Percentiles rank a stretch among this genome's conserved stretches.
Evolutionary conservation across 2,329 filamentous ascomycete species (phyloP).

Genomic region (Nothophoma quercina): DNA sequence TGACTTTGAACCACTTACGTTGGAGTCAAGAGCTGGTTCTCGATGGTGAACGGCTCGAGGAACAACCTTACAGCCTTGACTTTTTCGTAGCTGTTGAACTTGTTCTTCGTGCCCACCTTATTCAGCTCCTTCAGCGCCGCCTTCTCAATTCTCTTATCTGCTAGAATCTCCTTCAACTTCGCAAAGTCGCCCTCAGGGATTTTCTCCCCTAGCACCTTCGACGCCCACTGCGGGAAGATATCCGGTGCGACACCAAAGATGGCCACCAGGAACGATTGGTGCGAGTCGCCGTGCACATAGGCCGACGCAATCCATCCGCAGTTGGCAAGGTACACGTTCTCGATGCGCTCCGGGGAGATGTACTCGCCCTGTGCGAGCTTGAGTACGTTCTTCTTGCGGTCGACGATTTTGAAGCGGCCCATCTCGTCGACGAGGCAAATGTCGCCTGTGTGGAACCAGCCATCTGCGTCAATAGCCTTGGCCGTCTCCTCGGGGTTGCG

Average conservation of each 20-base stretch:
- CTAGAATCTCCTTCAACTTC: conserved; percentile 71
- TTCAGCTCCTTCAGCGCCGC: conserved; percentile 82
- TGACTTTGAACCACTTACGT: conserved; percentile 68
- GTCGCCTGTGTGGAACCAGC: conserved; percentile 97
- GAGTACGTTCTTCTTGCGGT: conserved; percentile 98
- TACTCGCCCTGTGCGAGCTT: conserved; percentile 98
- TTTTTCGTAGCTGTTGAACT: conserved; percentile 91
- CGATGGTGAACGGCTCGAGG: conserved; percentile 89
- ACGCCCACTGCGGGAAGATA: conserved; percentile 80
- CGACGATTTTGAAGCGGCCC: conserved; percentile 91
- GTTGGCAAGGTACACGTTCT: conserved; percentile 90
- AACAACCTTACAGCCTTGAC: conserved; percentile 77
- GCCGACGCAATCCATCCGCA: conserved; percentile 78
- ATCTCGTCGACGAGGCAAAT: conserved; percentile 84
- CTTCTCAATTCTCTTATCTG: conserved; percentile 73
- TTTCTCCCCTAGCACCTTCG: conserved; percentile 74
- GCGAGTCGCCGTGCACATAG: conserved; percentile 89
- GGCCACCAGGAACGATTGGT: conserved; percentile 81
- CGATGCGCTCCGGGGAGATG: conserved; percentile 94
- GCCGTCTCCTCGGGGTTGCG: conserved; percentile 87
- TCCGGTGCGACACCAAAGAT: conserved; percentile 90
- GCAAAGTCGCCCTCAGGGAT: conserved; percentile 70
- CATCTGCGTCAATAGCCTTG: conserved; percentile 82
- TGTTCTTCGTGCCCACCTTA: conserved; percentile 78
- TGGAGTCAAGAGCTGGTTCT: conserved; percentile 88